Evolutionary conservation across 2,329 filamentous ascomycete species (phyloP).

Genomic region (Neoascochyta sp.): DNA sequence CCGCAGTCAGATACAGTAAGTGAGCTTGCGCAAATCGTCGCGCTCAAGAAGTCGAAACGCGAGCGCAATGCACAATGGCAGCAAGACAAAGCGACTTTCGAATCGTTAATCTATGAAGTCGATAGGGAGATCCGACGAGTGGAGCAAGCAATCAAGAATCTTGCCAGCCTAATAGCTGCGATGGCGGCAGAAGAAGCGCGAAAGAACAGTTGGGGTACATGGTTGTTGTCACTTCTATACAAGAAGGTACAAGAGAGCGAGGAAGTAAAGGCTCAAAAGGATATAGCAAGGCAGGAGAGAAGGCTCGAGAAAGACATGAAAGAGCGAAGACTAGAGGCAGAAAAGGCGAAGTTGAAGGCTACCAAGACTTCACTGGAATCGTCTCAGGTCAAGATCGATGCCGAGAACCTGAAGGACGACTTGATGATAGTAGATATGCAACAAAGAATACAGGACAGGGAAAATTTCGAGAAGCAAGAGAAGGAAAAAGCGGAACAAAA

Average conservation of each 20-base stretch:
- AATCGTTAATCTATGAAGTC: constrained; percentile 12
- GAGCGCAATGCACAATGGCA: constrained; percentile 30
- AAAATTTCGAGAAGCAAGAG: constrained; percentile 1
- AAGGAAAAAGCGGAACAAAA: constrained; percentile 3
- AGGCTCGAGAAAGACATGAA: constrained; percentile 34
- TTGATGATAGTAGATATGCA: constrained; percentile 9
- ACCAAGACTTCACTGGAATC: constrained; percentile 8
- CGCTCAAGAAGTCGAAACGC: constrained; percentile 25
- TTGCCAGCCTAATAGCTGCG: constrained; percentile 23
- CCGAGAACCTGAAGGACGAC: constrained; percentile 16
- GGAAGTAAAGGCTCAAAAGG: constrained; percentile 34
- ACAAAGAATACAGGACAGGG: constrained; percentile 1
- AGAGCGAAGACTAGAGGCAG: constrained; percentile 20
- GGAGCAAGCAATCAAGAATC: constrained; percentile 23
- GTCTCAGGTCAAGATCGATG: constrained; percentile 12
- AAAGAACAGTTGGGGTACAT: constrained; percentile 32
- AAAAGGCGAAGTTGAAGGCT: constrained; percentile 15
- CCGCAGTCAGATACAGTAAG: constrained; percentile 9
- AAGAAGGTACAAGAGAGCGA: constrained; percentile 27
- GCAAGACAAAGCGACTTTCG: constrained; percentile 11
- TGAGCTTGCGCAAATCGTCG: constrained; percentile 25
- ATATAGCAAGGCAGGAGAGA: constrained; percentile 30
- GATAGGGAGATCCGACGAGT: constrained; percentile 18
- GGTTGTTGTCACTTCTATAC: constrained; percentile 24
- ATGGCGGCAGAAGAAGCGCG: constrained; percentile 27